These are phyloP conservation scores for Diplotaxis tenuifolia DNA, from an alignment of 345 rosid genomes.

Conservation along the genomic window DNA sequence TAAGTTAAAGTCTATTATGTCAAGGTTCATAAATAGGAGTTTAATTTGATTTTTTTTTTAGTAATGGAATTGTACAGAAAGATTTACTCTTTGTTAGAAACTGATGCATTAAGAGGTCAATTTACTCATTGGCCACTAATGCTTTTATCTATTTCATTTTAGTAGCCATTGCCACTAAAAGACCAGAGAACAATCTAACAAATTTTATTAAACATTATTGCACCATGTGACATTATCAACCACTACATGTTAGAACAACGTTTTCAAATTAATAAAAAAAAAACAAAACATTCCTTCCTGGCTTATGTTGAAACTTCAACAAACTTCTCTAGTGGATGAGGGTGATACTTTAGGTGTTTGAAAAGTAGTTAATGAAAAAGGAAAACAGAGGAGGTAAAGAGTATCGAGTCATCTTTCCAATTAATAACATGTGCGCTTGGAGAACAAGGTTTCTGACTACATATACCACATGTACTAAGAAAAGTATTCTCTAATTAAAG, in stretches of 20 bases:
- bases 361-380: neutral
- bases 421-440: slow-evolving; percentile 17
- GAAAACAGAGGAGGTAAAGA: slow-evolving; percentile 21
- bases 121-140: slow-evolving; percentile 9
- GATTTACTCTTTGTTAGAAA: neutral
- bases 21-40: neutral
- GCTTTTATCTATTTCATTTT: neutral
- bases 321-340: neutral
- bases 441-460: slow-evolving; percentile 17
- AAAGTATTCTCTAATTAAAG: neutral
- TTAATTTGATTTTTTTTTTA: neutral
- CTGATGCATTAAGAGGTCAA: slow-evolving; percentile 12
- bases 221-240: neutral
- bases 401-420: slow-evolving; percentile 7
- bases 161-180: neutral
- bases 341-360: neutral
- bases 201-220: neutral
- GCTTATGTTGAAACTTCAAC: neutral
- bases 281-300: neutral
- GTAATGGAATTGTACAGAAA: slow-evolving; percentile 2
- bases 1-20: neutral
- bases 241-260: neutral
- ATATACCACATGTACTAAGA: neutral
- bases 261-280: neutral
- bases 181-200: neutral